These are phyloP conservation scores for Podosphaera fusca DNA, from an alignment of 2,329 filamentous ascomycete species.

Conservation along the genomic window DNA sequence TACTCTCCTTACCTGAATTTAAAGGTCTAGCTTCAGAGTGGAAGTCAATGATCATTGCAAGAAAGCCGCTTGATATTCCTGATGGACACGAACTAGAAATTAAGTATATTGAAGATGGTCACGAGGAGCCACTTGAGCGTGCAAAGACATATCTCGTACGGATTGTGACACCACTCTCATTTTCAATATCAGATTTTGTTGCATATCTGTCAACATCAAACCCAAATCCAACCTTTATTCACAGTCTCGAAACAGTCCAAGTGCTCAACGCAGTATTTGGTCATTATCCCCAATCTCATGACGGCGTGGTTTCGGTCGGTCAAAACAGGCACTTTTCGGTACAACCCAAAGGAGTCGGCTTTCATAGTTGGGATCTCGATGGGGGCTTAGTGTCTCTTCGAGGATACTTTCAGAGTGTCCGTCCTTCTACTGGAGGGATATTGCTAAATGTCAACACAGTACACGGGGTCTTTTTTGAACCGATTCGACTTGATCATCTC, in stretches of 20 bases:
- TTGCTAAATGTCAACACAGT: slow-evolving; percentile 1
- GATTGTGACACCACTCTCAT: background rate
- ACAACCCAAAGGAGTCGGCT: slow-evolving; percentile 4
- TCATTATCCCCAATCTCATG: slow-evolving; percentile 2
- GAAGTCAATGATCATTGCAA: slow-evolving; percentile 1
- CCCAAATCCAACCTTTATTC: background rate
- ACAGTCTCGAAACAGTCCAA: slow-evolving; percentile 1
- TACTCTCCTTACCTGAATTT: slow-evolving; percentile 4
- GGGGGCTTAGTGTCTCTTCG: slow-evolving; percentile 1
- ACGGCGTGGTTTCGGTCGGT: background rate
- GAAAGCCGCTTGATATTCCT: background rate
- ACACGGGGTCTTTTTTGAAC: slow-evolving; percentile 1
- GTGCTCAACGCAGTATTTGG: slow-evolving; percentile 1
- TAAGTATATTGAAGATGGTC: background rate
- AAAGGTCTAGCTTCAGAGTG: slow-evolving; percentile 1
- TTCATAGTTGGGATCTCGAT: slow-evolving; percentile 1
- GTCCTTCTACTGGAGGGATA: background rate
- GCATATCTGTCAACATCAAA: background rate
- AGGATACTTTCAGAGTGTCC: slow-evolving; percentile 2
- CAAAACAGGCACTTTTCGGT: slow-evolving; percentile 1
- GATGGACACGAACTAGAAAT: background rate
- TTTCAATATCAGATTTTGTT: slow-evolving; percentile 1
- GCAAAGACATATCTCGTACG: background rate
- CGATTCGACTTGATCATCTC: background rate
- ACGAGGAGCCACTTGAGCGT: slow-evolving; percentile 1